Percentiles rank a stretch among this genome's conserved stretches.
These are phyloP conservation scores for Juglanconis sp. DNA, from an alignment of 2,329 filamentous ascomycete species.

Conservation along the genomic window DNA sequence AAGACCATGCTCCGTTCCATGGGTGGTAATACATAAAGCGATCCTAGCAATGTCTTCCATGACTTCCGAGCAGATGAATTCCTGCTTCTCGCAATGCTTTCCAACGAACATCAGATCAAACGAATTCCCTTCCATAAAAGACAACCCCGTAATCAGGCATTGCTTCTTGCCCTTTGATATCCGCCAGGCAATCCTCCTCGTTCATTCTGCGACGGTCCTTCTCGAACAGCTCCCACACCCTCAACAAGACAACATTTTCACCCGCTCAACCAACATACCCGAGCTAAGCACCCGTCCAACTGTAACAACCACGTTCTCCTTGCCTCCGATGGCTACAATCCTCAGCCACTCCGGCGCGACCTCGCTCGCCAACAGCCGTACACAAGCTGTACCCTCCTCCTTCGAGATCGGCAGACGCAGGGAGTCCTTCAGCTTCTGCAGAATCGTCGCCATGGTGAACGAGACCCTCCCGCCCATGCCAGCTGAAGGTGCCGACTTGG, in stretches of 20 bases:
- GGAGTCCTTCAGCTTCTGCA: constrained; percentile 67
- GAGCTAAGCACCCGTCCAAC: constrained; percentile 24
- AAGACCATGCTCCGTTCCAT: background rate
- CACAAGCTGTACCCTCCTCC: constrained; percentile 49
- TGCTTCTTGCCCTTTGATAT: background rate
- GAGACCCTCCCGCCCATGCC: constrained; percentile 55
- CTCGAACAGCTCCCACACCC: background rate
- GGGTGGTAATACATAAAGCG: constrained; percentile 1
- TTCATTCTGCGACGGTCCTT: background rate
- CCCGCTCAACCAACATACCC: constrained; percentile 20
- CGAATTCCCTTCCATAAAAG: background rate
- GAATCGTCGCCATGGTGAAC: constrained; percentile 61
- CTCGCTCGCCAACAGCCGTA: constrained; percentile 51
- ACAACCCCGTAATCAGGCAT: background rate
- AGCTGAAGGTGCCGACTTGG: constrained; percentile 41
- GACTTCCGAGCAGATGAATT: background rate
- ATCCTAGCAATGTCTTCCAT: background rate
- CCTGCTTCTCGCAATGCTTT: background rate
- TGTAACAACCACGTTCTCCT: constrained; percentile 58
- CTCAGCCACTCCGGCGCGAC: constrained; percentile 56
- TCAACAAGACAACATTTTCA: constrained; percentile 23
- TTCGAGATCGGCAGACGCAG: constrained; percentile 52
- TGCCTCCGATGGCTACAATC: constrained; percentile 48
- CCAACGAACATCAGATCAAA: background rate
- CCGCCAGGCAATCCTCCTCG: background rate